These are phyloP conservation scores for Osmanthus fragrans DNA, from an alignment of 257 asterid genomes.

Conservation along the genomic window DNA sequence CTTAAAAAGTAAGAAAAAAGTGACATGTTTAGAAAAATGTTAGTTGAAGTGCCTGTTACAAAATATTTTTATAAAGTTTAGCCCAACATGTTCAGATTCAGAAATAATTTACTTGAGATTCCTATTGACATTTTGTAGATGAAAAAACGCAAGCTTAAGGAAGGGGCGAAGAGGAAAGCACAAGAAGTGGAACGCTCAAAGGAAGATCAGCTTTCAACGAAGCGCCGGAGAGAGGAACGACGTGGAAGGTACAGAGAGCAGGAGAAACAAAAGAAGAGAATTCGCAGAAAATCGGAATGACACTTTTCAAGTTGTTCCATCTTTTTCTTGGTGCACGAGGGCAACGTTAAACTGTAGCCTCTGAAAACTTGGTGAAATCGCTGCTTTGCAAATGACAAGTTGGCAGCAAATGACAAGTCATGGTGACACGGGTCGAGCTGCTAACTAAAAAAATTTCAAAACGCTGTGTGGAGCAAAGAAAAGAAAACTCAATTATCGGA, in stretches of 20 bases:
- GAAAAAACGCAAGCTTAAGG: conserved; percentile 67
- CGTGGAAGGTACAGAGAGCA: conserved; percentile 66
- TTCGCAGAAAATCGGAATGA: conserved; percentile 41
- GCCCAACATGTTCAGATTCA: neutral
- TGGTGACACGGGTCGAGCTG: too few species aligned
- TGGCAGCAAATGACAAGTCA: too few species aligned
- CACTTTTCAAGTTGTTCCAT: conserved; percentile 4
- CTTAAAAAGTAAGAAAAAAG: too few species aligned
- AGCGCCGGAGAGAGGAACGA: conserved; percentile 87
- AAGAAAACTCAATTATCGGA: too few species aligned
- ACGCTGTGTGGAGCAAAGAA: too few species aligned
- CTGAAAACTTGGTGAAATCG: too few species aligned
- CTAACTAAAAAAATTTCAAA: too few species aligned
- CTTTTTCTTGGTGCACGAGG: too few species aligned
- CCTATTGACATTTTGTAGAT: conserved; percentile 36
- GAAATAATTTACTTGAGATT: conserved; percentile 4
- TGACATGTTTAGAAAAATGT: too few species aligned
- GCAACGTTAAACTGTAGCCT: too few species aligned
- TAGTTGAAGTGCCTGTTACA: neutral
- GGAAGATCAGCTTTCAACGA: conserved; percentile 70
- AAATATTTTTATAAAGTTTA: neutral
- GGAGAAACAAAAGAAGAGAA: conserved; percentile 75
- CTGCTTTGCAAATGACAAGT: too few species aligned
- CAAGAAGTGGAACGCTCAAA: conserved; percentile 59
- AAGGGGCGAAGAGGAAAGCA: conserved; percentile 59